Conservation (phyloP, 306 rosid genomes). For the Vigna radiata region DNA sequence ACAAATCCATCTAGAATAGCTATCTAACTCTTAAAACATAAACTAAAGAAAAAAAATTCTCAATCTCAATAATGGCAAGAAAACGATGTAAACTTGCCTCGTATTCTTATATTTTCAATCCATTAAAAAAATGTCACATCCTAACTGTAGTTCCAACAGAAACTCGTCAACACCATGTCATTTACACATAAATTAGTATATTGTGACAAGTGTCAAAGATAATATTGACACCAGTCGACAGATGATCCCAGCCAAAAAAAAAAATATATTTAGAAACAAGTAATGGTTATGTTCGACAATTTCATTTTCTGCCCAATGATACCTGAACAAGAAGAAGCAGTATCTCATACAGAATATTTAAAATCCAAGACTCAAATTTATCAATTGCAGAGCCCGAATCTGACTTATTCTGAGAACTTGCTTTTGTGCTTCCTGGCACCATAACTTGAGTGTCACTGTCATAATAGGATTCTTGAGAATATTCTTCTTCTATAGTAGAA, state of each 20-base stretch:
- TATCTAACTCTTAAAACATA: conserved; percentile 4
- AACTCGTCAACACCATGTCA: conserved; percentile 21
- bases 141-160: conserved; percentile 21
- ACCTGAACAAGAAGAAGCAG: conserved; percentile 99
- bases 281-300: conserved; percentile 27
- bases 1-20: conserved; percentile 23
- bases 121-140: conserved; percentile 8
- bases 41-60: conserved; percentile 1
- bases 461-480: conserved; percentile 81
- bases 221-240: conserved; percentile 15
- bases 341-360: conserved; percentile 83
- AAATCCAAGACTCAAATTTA: conserved; percentile 88
- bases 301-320: conserved; percentile 36
- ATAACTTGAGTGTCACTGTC: conserved; percentile 71
- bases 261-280: conserved; percentile 18
- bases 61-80: neutral
- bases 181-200: conserved; percentile 31
- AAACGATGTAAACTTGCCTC: conserved; percentile 6
- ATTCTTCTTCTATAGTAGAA: conserved; percentile 88
- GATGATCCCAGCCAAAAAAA: conserved; percentile 35
- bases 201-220: neutral
- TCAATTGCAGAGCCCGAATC: conserved; percentile 69
- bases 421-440: conserved; percentile 63
- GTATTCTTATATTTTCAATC: conserved; percentile 14
- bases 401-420: conserved; percentile 55